A percentile compares a stretch with the other conserved stretches of the same genome.
Evolutionary conservation across 139 green algal species (phyloP).

Genomic region (Volvox africanus): DNA sequence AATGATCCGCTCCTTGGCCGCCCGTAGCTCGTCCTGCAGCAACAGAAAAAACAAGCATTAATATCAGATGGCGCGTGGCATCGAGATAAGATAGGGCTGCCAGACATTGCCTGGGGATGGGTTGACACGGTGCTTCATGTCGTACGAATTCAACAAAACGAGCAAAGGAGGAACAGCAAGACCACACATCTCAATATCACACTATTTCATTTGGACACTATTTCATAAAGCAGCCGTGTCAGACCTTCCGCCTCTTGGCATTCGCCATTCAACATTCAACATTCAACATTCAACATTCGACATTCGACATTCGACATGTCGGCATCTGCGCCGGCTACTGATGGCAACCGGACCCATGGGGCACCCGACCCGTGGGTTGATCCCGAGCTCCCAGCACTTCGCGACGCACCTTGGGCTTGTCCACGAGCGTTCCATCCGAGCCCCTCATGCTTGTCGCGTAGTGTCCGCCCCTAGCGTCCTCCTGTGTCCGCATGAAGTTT

Average conservation of each 20-base stretch:
- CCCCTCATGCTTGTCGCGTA: background rate
- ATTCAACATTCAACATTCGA: too few relatives aligned
- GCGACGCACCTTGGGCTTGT: conserved; percentile 9
- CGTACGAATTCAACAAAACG: too few relatives aligned
- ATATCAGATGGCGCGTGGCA: background rate
- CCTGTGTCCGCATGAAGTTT: background rate
- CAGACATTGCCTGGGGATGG: too few relatives aligned
- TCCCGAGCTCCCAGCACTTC: too few relatives aligned
- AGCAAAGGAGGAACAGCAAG: background rate
- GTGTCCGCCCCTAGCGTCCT: conserved; percentile 25
- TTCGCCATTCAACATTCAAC: too few relatives aligned
- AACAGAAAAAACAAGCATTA: background rate
- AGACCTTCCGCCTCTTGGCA: too few relatives aligned
- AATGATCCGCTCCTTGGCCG: conserved; percentile 19
- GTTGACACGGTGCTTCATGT: background rate
- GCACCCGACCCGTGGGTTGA: background rate
- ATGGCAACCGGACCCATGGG: too few relatives aligned
- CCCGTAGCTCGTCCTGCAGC: conserved; percentile 33
- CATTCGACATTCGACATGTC: background rate
- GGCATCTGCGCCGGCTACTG: too few relatives aligned
- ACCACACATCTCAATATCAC: too few relatives aligned
- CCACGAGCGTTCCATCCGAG: background rate
- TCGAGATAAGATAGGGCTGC: too few relatives aligned
- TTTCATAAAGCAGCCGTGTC: too few relatives aligned
- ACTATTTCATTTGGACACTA: too few relatives aligned